Evolutionary conservation across 805 yeast species (phyloP).

Genomic region (Dipodascopsis uninucleata): DNA sequence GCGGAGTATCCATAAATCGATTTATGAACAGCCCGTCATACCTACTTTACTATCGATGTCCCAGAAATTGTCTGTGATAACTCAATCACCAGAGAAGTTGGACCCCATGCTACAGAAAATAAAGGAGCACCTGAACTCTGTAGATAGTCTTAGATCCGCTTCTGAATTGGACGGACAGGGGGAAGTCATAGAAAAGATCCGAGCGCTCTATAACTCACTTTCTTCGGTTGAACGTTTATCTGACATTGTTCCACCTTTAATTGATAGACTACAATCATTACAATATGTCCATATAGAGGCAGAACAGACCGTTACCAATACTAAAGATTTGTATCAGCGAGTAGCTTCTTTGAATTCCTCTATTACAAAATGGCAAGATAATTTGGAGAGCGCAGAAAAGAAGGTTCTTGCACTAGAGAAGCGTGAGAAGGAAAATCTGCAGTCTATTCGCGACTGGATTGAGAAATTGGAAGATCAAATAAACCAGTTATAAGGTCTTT

Average conservation of each 20-base stretch:
- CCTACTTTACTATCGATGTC: constrained; percentile 15
- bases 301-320: constrained; percentile 8
- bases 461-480: constrained; percentile 11
- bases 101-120: constrained; percentile 1
- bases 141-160: neutral
- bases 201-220: constrained; percentile 7
- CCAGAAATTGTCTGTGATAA: constrained; percentile 8
- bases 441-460: constrained; percentile 14
- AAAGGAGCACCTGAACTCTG: neutral
- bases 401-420: constrained; percentile 14
- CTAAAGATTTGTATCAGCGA: constrained; percentile 5
- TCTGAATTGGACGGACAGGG: neutral
- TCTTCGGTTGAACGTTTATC: constrained; percentile 10
- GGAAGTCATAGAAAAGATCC: constrained; percentile 7
- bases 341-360: constrained; percentile 2
- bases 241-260: constrained; percentile 11
- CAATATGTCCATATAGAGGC: constrained; percentile 23
- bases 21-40: constrained; percentile 14
- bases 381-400: constrained; percentile 13
- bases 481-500: constrained; percentile 1
- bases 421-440: constrained; percentile 17
- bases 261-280: constrained; percentile 16
- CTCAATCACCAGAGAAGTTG: constrained; percentile 11
- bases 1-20: constrained; percentile 6
- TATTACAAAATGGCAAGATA: constrained; percentile 11